Evolutionary conservation across 192 early-diverging fungal genomes (phyloP).

Genomic region (Umbelopsis ramanniana): DNA sequence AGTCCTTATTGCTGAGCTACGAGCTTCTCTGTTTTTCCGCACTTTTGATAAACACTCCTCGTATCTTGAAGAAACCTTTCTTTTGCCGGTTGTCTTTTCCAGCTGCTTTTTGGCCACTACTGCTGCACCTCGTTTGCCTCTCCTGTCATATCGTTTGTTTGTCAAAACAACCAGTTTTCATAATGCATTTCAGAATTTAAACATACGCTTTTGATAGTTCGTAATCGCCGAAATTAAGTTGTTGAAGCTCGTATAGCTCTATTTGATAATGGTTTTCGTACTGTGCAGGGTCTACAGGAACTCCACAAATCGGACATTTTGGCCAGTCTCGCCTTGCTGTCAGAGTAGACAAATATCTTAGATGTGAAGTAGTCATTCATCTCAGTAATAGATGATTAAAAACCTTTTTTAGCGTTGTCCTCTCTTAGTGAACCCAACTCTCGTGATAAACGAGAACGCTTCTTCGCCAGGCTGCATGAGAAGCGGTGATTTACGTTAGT

Average conservation of each 20-base stretch:
- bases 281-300: constrained; percentile 43
- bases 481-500: neutral
- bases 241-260: constrained; percentile 51
- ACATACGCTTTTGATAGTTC: constrained; percentile 31
- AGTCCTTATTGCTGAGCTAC: constrained; percentile 33
- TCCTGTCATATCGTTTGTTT: constrained; percentile 15
- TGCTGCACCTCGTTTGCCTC: constrained; percentile 61
- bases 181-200: neutral
- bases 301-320: constrained; percentile 56
- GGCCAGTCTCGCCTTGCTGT: constrained; percentile 33
- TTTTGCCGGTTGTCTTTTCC: constrained; percentile 38
- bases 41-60: constrained; percentile 41
- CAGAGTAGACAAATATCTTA: neutral
- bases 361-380: neutral
- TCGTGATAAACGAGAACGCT: constrained; percentile 7
- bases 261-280: constrained; percentile 53
- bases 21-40: constrained; percentile 42
- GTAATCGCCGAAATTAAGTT: constrained; percentile 28
- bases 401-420: constrained; percentile 20
- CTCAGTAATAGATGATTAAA: neutral
- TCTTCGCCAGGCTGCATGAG: neutral
- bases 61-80: constrained; percentile 30
- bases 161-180: neutral
- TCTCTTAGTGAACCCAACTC: constrained; percentile 12
- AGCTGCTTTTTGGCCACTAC: constrained; percentile 57